Base-by-base conservation (phyloP, 2,329 filamentous ascomycete species). In the Diaporthe aspalathi region DNA sequence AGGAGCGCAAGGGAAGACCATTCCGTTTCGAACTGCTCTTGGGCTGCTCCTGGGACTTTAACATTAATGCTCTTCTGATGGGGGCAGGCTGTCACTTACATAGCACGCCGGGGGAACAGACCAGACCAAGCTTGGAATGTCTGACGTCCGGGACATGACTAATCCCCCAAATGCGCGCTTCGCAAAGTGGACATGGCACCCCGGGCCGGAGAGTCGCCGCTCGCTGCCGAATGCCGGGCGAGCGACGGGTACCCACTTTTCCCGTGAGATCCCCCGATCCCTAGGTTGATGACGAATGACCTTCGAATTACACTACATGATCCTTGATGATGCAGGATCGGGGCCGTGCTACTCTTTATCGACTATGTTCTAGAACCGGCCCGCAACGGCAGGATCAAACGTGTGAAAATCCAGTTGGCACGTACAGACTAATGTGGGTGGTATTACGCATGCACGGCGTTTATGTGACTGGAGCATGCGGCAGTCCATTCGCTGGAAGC, bases 171-270 rank as follows among this genome's bases (percentile, higher is more conserved):
- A 47, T 60, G 40, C 20, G 8, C 20, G 8, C 38, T 32, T 32
- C 24, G 6, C 4, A 24, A 20, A 20, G 12, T 50, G 17, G 53
- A 38, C 53, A 68, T 49, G 47, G 32, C 20, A 62, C 29, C 38
- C 45, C 53, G 49, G 69, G 24, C 65, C 53, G 47, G 53, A 50
- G 27, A 29, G n/a, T 65, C 17, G 54, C 49, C 52, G 65, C 35
- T 62, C 16, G 17, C 56, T 40, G 16, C 56, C 57, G 65, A 11
- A 49, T n/a, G 17, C 67, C 52, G 57, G 20, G 20, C 52, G 40
- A 38, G 27, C 43, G 67, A 22, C 3, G 20, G 27, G 45, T 70
- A 49, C 43, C 67, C 52, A 56, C 52, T 62, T 67, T 70, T 70
- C 50, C 52, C 52, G 70, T 52, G 32, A 11, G 4, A n/a, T 12